phyloP scores from a whole-genome alignment of 1,284 basidiomycete genomes.

The Bothia castanella region DNA sequence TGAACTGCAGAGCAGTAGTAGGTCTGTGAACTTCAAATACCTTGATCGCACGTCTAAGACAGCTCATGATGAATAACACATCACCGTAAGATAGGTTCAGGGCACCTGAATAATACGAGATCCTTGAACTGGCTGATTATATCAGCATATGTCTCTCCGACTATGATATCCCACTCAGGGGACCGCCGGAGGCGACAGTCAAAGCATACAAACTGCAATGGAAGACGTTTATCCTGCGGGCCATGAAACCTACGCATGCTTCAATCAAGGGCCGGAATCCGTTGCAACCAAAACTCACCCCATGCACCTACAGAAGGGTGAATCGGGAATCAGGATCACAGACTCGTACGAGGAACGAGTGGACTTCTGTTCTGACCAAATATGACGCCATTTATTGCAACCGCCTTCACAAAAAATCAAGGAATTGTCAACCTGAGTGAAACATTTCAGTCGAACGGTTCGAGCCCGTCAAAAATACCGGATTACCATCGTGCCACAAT shows the following conservation, averaged over 20 bases:
- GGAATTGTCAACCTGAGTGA: constrained; percentile 48
- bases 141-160: constrained; percentile 51
- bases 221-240: constrained; percentile 51
- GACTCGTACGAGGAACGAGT: background rate
- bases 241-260: constrained; percentile 55
- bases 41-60: constrained; percentile 66
- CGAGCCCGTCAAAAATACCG: background rate
- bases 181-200: constrained; percentile 65
- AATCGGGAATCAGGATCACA: constrained; percentile 5
- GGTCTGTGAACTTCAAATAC: constrained; percentile 52
- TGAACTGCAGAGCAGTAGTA: constrained; percentile 50
- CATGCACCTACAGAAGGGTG: constrained; percentile 60
- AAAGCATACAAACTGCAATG: constrained; percentile 59
- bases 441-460: constrained; percentile 10
- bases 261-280: background rate
- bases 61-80: constrained; percentile 1
- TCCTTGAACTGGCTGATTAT: constrained; percentile 62
- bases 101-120: constrained; percentile 64
- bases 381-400: constrained; percentile 68
- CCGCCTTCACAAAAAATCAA: constrained; percentile 60
- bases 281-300: constrained; percentile 43
- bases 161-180: constrained; percentile 64
- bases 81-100: background rate
- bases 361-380: constrained; percentile 59
- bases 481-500: constrained; percentile 58